These are phyloP conservation scores for Claviceps sp. DNA, from an alignment of 2,329 filamentous ascomycete species.

Conservation along the genomic window DNA sequence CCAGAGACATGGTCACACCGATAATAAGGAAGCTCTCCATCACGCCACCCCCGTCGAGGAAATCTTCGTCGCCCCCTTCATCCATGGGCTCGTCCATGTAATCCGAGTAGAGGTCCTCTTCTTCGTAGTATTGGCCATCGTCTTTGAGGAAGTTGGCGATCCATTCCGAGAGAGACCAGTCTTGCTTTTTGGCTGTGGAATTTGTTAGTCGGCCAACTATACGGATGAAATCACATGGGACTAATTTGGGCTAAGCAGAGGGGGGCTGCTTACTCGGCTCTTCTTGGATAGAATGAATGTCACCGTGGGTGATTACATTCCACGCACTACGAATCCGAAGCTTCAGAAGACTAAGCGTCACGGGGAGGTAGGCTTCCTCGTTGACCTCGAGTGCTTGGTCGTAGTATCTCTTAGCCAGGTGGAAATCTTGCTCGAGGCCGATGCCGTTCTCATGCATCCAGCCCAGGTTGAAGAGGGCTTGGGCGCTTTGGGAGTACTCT, in stretches of 20 bases:
- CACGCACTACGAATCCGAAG: conserved; percentile 77
- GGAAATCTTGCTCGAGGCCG: conserved; percentile 86
- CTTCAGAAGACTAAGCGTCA: conserved; percentile 78
- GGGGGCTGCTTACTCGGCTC: conserved; percentile 55
- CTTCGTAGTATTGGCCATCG: conserved; percentile 53
- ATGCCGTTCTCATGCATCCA: conserved; percentile 99
- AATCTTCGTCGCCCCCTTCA: conserved; percentile 38
- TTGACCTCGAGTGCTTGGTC: conserved; percentile 87
- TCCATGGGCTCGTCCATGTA: conserved; percentile 42
- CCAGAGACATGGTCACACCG: conserved; percentile 58
- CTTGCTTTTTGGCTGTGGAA: conserved; percentile 49
- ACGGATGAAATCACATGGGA: no score
- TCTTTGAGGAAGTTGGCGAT: conserved; percentile 70
- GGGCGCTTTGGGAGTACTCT: conserved; percentile 81
- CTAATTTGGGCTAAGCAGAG: neutral
- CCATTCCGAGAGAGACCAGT: conserved; percentile 77
- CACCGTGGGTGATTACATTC: conserved; percentile 86
- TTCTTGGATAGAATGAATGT: conserved; percentile 81
- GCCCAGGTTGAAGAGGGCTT: conserved; percentile 91
- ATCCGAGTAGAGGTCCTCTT: conserved; percentile 33
- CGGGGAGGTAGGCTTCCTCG: conserved; percentile 83
- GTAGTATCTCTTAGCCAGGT: conserved; percentile 92
- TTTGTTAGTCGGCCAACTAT: no score
- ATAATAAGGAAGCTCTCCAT: conserved; percentile 79
- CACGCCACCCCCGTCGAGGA: conserved; percentile 61